Percentiles rank a stretch among this genome's conserved stretches.
These are phyloP conservation scores for Xanthoceras sorbifolium DNA, from an alignment of 345 rosid genomes.

Conservation along the genomic window DNA sequence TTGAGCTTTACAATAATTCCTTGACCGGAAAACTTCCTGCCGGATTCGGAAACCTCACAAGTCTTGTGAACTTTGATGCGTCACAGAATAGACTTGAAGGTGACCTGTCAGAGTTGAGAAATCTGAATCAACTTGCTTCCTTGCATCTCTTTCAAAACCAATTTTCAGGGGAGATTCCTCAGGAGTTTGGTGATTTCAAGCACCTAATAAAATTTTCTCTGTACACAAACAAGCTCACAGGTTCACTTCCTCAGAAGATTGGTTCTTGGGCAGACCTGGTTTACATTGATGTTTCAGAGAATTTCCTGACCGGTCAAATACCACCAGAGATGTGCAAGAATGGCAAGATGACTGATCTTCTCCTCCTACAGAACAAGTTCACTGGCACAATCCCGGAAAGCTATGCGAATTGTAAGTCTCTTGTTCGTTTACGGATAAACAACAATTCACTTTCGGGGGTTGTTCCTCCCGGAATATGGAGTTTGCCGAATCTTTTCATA, in stretches of 20 bases:
- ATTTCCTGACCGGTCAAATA: slow-evolving; percentile 65
- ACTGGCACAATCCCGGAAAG: slow-evolving; percentile 61
- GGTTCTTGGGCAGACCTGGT: slow-evolving; percentile 60
- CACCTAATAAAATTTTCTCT: slow-evolving; percentile 54
- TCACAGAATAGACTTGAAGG: slow-evolving; percentile 68
- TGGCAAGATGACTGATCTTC: slow-evolving; percentile 55
- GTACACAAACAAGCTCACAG: slow-evolving; percentile 66
- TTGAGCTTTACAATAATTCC: slow-evolving; percentile 72
- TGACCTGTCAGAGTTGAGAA: slow-evolving; percentile 53
- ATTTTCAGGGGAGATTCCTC: slow-evolving; percentile 67
- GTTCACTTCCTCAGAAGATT: slow-evolving; percentile 60
- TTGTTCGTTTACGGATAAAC: slow-evolving; percentile 60
- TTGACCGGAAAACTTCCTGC: slow-evolving; percentile 63
- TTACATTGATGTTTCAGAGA: slow-evolving; percentile 76
- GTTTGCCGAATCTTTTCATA: slow-evolving; percentile 60
- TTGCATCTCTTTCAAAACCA: slow-evolving; percentile 61
- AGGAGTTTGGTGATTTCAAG: slow-evolving; percentile 66
- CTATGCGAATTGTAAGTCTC: slow-evolving; percentile 53
- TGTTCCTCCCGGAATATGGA: slow-evolving; percentile 72
- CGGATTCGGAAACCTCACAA: slow-evolving; percentile 61
- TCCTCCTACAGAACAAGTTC: slow-evolving; percentile 67
- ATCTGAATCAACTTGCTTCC: slow-evolving; percentile 51
- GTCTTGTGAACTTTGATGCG: slow-evolving; percentile 55
- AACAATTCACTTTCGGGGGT: slow-evolving; percentile 66
- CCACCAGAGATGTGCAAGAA: slow-evolving; percentile 87